Evolutionary conservation across 306 rosid species (phyloP), one percentile per base, ranked within the genome.

Genomic region (Hippophae tibetana): DNA sequence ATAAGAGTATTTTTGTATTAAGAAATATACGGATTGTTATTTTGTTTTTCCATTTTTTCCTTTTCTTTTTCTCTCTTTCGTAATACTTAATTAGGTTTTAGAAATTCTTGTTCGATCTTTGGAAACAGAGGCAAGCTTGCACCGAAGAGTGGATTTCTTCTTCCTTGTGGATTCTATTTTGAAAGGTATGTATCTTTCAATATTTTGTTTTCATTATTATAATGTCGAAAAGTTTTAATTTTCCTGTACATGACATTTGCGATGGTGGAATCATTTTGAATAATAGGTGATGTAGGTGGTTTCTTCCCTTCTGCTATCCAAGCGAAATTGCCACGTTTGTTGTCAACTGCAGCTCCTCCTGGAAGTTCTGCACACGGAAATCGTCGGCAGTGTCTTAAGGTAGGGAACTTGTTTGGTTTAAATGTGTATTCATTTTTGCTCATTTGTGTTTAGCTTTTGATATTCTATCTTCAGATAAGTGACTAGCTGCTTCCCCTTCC

Each of bases 331-430:
- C 78, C 95, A 41, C 86, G 89, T 41, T 75, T 90, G 27, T 73
- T 90, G 77, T 79, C 89, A 68, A 95, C 96, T 67, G 98, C 95
- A 67, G 96, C 89, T 74, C 98, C 98, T 69, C 82, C 92, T 50
- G 96, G 96, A 74, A 79, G 46, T 74, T 70, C 72, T 46, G 80
- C 82, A 6, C 86, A 76, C 42, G 98, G 85, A 72, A 90, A 87
- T 71, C 96, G 87, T 18, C 81, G 89, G 76, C 95, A 87, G 74
- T 90, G 98, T 79, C 89, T 83, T 45, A 90, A 88, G 98, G 98
- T 75, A 79, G 77, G 90, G 77, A 31, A 31, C 5, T 31, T 31
- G 0, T 31, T 18, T 31, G 38, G 5, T 31, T 31, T 31, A 4
- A 31, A 31, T 31, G 5, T 31, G 52, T 47, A 54, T 42, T 57